Base-by-base conservation (phyloP, 306 rosid genomes). In the Rosa multiflora region DNA sequence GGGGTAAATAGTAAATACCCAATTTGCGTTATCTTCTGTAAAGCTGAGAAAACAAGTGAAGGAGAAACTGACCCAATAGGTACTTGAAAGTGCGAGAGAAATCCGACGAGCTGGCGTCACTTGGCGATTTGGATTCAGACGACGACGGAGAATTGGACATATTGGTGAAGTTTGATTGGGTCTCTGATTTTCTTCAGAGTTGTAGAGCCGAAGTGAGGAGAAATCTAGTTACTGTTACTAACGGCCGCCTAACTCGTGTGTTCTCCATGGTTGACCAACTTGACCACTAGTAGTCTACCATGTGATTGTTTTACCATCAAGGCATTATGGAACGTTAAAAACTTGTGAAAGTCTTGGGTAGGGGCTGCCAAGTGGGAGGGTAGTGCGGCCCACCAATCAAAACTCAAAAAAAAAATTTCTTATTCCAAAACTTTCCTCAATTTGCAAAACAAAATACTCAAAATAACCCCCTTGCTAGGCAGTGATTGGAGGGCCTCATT, bases 21-120 rank as follows among this genome's bases (percentile, higher is more conserved):
- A 70, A 62, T 52, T 15, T 4, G 21, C 0, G 8, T 10, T 35
- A 62, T 44, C 7, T 4, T 48, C 15, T 51, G 44, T 32, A 35
- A 64, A 3, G 76, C 79, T 14, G 2, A 46, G 71, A 10, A 42
- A 69, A 59, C 75, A 68, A 75, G 32, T 10, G 21, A 8, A 4
- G 20, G 15, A 53, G 53, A 39, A 14, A 46, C 87, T 72, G 72
- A 95, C 99, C 99, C n/a, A 95, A 68, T 51, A 91, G 84, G 86
- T 95, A 95, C 87, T 87, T 91, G 86, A 95, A 93, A 76, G 98
- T 92, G 79, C 88, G 97, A 59, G 99, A 89, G 47, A 95, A 85
- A 88, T 67, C 71, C 71, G 71, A 6, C 6, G 71, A 37, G 71
- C 86, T 85, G 75, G 43, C 69, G 79, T 79, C 88, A 26, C 59